Conservation (phyloP, 768 basidiomycete genomes). For the Xanthoconium stramineum region DNA sequence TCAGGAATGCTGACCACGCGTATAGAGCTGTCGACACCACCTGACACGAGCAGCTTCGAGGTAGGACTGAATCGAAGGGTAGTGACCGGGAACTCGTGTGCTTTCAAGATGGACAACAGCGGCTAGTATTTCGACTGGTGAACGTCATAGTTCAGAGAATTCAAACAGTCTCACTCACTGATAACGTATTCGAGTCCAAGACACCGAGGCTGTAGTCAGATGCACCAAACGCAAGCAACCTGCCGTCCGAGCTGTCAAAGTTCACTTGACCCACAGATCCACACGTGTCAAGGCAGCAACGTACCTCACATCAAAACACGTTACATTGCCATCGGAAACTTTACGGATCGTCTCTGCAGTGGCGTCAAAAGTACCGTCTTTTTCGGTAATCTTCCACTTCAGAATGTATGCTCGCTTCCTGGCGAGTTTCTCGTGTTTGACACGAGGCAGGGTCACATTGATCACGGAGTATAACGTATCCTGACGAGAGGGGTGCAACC, state of each 20-base stretch:
- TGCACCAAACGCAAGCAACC: constrained; percentile 78
- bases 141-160: not conserved
- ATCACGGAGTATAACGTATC: constrained; percentile 64
- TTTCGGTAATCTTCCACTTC: constrained; percentile 69
- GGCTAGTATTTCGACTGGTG: constrained; percentile 51
- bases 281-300: constrained; percentile 16
- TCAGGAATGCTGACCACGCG: constrained; percentile 75
- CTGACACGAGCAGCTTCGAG: constrained; percentile 78
- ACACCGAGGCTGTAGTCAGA: constrained; percentile 86
- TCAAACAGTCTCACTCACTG: constrained; percentile 45
- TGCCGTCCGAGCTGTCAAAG: constrained; percentile 67
- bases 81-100: constrained; percentile 94
- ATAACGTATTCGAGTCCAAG: constrained; percentile 72
- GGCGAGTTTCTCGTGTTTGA: constrained; percentile 48
- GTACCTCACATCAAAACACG: constrained; percentile 87
- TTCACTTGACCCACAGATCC: not conserved
- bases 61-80: constrained; percentile 84
- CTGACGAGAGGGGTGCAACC: constrained; percentile 53
- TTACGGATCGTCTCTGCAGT: constrained; percentile 57
- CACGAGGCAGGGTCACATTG: constrained; percentile 65
- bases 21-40: constrained; percentile 86
- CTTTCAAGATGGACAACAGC: constrained; percentile 80
- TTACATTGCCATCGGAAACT: constrained; percentile 75
- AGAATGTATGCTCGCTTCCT: constrained; percentile 61
- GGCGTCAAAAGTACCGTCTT: constrained; percentile 62